These are phyloP conservation scores for Mucor mucedo DNA, from an alignment of 371 early-diverging fungal genomes.

Conservation along the genomic window DNA sequence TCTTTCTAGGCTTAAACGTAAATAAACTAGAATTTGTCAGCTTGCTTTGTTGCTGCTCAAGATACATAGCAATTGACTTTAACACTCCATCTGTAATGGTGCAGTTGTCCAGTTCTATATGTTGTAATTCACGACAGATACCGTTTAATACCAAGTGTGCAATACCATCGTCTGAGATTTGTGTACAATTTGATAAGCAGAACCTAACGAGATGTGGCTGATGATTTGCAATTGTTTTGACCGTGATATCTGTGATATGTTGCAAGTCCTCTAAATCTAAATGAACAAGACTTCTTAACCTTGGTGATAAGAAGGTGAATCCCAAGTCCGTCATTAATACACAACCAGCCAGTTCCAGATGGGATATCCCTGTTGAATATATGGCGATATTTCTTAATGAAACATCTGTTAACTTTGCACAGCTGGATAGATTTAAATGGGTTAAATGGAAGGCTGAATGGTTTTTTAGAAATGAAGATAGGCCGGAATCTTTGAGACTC, in stretches of 20 bases:
- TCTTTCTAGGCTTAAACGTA: conserved; percentile 10
- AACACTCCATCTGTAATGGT: conserved; percentile 43
- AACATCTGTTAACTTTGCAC: conserved; percentile 50
- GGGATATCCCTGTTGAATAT: conserved; percentile 41
- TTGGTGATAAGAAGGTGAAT: conserved; percentile 45
- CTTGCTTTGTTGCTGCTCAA: conserved; percentile 17
- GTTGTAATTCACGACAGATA: conserved; percentile 34
- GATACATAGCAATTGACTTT: conserved; percentile 31
- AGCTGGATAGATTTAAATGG: conserved; percentile 57
- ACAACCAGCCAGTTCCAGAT: conserved; percentile 59
- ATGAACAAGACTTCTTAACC: conserved; percentile 40
- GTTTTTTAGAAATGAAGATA: conserved; percentile 38
- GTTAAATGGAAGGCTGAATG: conserved; percentile 25
- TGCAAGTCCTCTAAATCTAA: conserved; percentile 62
- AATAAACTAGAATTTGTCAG: conserved; percentile 21
- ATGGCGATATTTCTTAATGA: conserved; percentile 45
- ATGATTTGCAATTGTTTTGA: conserved; percentile 50
- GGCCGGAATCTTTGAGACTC: conserved; percentile 46
- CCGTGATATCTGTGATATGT: conserved; percentile 52
- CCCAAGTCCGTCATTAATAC: conserved; percentile 55
- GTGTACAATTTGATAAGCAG: conserved; percentile 61
- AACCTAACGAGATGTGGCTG: conserved; percentile 43
- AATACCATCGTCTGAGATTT: conserved; percentile 53
- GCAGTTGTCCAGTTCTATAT: conserved; percentile 49
- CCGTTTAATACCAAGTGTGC: conserved; percentile 37